A percentile compares a stretch with the other conserved stretches of the same genome.
Evolutionary conservation across 805 yeast species (phyloP).

Genomic region (Saturnispora ahearnii): DNA sequence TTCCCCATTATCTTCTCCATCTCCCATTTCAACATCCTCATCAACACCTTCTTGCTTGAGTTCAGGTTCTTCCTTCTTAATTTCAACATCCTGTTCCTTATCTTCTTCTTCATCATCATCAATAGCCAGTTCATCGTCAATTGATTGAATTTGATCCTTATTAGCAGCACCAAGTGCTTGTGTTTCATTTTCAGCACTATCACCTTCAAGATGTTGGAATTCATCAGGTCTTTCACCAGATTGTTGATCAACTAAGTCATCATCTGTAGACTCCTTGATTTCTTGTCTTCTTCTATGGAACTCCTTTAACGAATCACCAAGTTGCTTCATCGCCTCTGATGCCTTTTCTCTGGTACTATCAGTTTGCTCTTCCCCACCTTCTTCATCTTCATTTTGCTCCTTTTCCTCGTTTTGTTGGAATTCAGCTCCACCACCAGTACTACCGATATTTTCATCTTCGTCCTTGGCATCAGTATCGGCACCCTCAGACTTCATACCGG

Average conservation of each 20-base stretch:
- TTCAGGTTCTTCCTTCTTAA: constrained; percentile 7
- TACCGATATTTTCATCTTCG: constrained; percentile 56
- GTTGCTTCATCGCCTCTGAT: constrained; percentile 69
- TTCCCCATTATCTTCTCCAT: constrained; percentile 16
- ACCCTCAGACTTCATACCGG: constrained; percentile 30
- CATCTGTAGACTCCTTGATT: constrained; percentile 61
- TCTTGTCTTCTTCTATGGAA: constrained; percentile 87
- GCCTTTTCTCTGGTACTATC: constrained; percentile 61
- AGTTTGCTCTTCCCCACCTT: constrained; percentile 38
- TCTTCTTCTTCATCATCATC: constrained; percentile 48
- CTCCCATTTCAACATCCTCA: constrained; percentile 26
- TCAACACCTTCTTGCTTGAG: constrained; percentile 26
- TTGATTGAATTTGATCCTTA: constrained; percentile 64
- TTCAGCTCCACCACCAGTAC: constrained; percentile 42
- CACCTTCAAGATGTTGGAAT: constrained; percentile 76
- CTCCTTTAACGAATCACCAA: constrained; percentile 88
- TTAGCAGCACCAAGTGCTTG: constrained; percentile 92
- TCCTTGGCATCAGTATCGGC: constrained; percentile 30
- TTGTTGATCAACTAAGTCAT: constrained; percentile 40
- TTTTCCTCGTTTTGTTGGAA: constrained; percentile 34
- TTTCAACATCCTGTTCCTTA: constrained; percentile 21
- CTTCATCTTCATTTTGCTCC: constrained; percentile 31
- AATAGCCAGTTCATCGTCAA: constrained; percentile 74
- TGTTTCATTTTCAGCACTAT: constrained; percentile 66
- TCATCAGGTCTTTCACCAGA: constrained; percentile 74